Base-by-base conservation (phyloP, 306 rosid species). In the Corylus americana region DNA sequence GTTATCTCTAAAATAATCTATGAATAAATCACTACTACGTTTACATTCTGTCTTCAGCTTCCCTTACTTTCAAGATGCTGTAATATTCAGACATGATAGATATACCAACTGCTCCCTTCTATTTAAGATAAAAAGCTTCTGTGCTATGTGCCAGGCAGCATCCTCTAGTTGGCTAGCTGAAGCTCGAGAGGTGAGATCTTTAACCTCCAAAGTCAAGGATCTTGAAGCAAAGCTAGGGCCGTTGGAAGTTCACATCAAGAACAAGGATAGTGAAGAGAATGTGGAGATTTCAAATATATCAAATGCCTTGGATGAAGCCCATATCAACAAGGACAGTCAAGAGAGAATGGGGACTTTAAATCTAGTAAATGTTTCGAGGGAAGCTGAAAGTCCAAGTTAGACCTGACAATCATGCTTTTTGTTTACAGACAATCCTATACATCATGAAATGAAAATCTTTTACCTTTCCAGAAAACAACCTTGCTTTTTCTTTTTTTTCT, bases 121-220 rank as follows among this genome's bases (percentile, higher is more conserved):
- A 74, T 70, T 35, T 78, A 53, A 66, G 35, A 57, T 72, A 62
- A 54, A 73, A 44, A 79, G 31, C 25, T 61, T 72, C 72, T 7
- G 22, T 82, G 78, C 74, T 18, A 31, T 77, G 75, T 78, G 75
- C 31, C 73, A 94, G 97, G 86, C 77, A 70, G 81, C 88, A 70
- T 79, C 89, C 73, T 73, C 62, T 64, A 78, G 69, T 77, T 73
- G 57, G 64, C 85, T 92, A 64, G 84, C 78, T 22, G 85, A 71
- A 20, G 92, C 91, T 25, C 89, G 85, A 73, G 87, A 92, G 76
- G 81, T 87, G 64, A 90, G 98, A 85, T 83, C 90, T 5, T 83
- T 94, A 68, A 89, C 80, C 78, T 76, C 50, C 8, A 35, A 79
- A 45, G 88, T 92, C 66, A 92, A 89, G 83, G 87, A 86, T 74